These are phyloP conservation scores for Vitrella brassicaformis DNA, from an alignment of 73 alveolate species.

Conservation along the genomic window DNA sequence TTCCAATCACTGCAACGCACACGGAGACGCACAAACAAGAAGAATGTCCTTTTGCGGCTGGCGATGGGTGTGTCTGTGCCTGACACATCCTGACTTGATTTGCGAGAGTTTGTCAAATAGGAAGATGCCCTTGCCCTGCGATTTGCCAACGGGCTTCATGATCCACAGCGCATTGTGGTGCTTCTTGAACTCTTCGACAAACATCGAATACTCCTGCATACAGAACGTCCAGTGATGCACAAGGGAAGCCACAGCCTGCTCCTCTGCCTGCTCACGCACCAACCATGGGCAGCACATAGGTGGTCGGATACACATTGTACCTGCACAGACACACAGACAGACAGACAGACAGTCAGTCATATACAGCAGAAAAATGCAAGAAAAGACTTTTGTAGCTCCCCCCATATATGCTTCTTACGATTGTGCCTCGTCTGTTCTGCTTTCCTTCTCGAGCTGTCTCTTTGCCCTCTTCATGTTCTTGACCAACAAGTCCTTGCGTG, in stretches of 20 bases:
- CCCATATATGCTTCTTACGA: too few species aligned
- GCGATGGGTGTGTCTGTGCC: not conserved
- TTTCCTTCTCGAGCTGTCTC: too few species aligned
- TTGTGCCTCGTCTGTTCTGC: not conserved
- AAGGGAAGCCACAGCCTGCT: too few species aligned
- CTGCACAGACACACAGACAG: not conserved
- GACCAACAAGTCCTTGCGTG: slow-evolving; percentile 23
- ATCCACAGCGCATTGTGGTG: slow-evolving; percentile 92
- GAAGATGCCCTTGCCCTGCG: slow-evolving; percentile 99
- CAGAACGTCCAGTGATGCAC: not conserved
- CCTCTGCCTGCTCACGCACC: not conserved
- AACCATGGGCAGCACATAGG: slow-evolving; percentile 28
- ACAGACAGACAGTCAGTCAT: not conserved
- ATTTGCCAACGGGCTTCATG: slow-evolving; percentile 91
- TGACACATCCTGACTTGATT: slow-evolving; percentile 15
- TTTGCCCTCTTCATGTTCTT: slow-evolving; percentile 18
- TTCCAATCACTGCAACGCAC: not conserved
- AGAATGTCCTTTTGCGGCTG: too few species aligned
- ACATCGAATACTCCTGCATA: slow-evolving; percentile 82
- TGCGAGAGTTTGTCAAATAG: slow-evolving; percentile 83
- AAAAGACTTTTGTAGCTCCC: not conserved
- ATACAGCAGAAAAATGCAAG: not conserved
- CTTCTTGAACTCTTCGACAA: slow-evolving; percentile 98
- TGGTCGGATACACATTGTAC: slow-evolving; percentile 6
- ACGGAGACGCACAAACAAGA: not conserved